Evolutionary conservation across 2,329 filamentous ascomycete genomes (phyloP), one percentile per base, ranked within the genome.

Genomic region (Raffaelea ambrosiae): DNA sequence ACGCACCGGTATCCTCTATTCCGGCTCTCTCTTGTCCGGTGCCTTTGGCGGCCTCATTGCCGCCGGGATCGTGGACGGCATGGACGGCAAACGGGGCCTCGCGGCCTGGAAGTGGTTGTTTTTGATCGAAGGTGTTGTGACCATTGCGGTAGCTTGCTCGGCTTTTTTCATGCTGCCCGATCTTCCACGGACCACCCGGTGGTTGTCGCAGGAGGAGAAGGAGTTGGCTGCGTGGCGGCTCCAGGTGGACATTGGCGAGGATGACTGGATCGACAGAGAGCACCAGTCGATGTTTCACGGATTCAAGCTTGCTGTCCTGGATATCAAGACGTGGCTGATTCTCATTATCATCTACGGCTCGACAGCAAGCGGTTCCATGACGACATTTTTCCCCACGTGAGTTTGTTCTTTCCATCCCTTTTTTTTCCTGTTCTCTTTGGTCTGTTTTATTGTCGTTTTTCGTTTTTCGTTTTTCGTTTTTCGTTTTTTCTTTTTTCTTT

Each of bases 1-100:
- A 1, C 54, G 61, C 1, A 52, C 61, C 3, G 54, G 57, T 1
- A 57, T 61, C n/a, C 40, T 63, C 10, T 61, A 61, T 31, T 57
- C 58, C n/a, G 58, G 56, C 2, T 55, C 55, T 0, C 55, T 58
- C 2, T 50, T 61, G 2, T 56, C 58, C 0, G 58, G 57, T 1
- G 60, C 60, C 0, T 61, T 62, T 51, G 60, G 59, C 0, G 58
- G 57, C 0, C 48, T 62, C 5, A 47, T 62, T 1, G 58, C 59
- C 0, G 53, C 55, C 18, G 60, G 55, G 9, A 55, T 60, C 4
- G 13, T 49, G 13, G 18, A 22, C 11, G 48, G 43, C 9, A 43
- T 49, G 3, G 18, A 43, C n/a, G 48, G 48, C 23, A 43, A 39
- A 11, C 38, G 43, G 19, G 48, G 48, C 31, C 29, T 49, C 5